These are phyloP conservation scores for Phaeoacremonium minimum DNA, from an alignment of 2,329 filamentous ascomycete species.

Conservation along the genomic window DNA sequence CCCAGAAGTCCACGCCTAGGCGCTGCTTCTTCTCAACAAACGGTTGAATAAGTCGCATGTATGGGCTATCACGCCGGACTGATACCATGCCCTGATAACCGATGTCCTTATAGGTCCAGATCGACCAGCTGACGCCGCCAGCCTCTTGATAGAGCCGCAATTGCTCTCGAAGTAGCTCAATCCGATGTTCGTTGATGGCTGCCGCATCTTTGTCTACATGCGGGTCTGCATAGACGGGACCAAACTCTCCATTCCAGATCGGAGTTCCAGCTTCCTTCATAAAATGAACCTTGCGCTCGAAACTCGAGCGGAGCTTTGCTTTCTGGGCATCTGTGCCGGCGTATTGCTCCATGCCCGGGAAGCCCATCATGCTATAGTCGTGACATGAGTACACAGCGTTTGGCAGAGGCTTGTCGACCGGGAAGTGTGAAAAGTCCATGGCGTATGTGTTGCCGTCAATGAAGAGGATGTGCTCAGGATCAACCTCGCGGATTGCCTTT, in stretches of 20 bases:
- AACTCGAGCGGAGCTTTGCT: conserved; percentile 22
- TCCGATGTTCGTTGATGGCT: conserved; percentile 33
- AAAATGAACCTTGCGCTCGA: conserved; percentile 26
- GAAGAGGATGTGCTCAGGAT: conserved; percentile 39
- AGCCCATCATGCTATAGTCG: conserved; percentile 48
- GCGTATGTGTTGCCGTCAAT: conserved; percentile 48
- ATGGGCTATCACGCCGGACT: conserved; percentile 33
- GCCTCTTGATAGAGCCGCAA: conserved; percentile 27
- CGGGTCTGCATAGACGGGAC: conserved; percentile 39
- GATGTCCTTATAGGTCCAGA: conserved; percentile 50
- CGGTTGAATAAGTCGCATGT: conserved; percentile 41
- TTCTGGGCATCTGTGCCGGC: conserved; percentile 29
- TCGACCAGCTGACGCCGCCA: conserved; percentile 36
- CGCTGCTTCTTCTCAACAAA: conserved; percentile 49
- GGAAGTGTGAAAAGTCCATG: conserved; percentile 43
- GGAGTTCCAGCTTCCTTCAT: conserved; percentile 23
- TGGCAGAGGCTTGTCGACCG: conserved; percentile 32
- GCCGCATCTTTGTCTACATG: conserved; percentile 29
- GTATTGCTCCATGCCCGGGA: conserved; percentile 31
- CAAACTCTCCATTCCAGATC: conserved; percentile 43
- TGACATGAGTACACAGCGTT: conserved; percentile 48
- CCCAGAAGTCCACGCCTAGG: conserved; percentile 50
- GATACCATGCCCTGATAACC: conserved; percentile 49
- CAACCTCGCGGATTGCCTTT: conserved; percentile 26
- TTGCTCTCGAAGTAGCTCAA: conserved; percentile 35